Evolutionary conservation across 2,329 filamentous ascomycete species (phyloP).

Genomic region (Talaromyces sp.): DNA sequence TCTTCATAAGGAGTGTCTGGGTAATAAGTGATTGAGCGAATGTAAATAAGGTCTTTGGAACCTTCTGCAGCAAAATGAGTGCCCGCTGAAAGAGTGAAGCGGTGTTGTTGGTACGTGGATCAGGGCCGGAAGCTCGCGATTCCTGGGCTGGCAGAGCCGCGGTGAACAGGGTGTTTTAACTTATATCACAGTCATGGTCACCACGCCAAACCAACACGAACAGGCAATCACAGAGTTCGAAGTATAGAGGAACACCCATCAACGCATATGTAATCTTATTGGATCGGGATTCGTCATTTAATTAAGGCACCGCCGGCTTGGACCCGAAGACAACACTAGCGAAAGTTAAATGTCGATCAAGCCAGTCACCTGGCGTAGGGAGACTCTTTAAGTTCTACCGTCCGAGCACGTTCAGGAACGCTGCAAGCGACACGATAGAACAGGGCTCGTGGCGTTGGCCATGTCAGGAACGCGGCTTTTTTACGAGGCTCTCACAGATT

Average conservation of each 20-base stretch:
- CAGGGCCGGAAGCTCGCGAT: neutral
- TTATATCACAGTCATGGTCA: neutral
- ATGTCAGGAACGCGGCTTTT: neutral
- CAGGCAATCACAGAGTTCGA: neutral
- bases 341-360: neutral
- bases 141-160: neutral
- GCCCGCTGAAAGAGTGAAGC: slow-evolving; percentile 69
- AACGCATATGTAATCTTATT: neutral
- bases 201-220: neutral
- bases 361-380: neutral
- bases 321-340: neutral
- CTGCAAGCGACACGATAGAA: neutral
- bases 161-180: neutral
- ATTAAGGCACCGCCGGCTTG: neutral
- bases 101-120: slow-evolving; percentile 24
- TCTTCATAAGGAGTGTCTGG: slow-evolving; percentile 5
- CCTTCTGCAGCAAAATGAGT: slow-evolving; percentile 50
- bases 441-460: neutral
- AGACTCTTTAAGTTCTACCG: neutral
- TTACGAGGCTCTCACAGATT: neutral
- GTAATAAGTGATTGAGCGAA: slow-evolving; percentile 8
- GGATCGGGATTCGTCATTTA: neutral
- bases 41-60: slow-evolving; percentile 17
- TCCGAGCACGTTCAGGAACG: neutral
- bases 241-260: neutral